Conservation (phyloP, 2,329 filamentous ascomycete species). For the Calonectria pseudoreteaudii region DNA sequence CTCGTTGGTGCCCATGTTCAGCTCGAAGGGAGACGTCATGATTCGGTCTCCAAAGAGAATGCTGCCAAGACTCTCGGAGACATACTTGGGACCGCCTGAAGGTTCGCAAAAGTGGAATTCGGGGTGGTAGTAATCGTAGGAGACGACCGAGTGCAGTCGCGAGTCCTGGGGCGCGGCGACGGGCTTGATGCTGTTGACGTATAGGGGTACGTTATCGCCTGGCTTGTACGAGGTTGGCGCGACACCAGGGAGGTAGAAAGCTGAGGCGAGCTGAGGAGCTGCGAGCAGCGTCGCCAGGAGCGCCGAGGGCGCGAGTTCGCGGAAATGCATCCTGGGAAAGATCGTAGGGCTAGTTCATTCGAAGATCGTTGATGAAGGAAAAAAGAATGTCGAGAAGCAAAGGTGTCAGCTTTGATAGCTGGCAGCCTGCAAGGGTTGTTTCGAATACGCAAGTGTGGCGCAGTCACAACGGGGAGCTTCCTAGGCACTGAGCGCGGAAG, state of each 20-base stretch:
- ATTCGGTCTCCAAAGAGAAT: slow-evolving; percentile 98
- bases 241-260: slow-evolving; percentile 97
- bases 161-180: slow-evolving; percentile 81
- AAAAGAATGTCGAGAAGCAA: slow-evolving; percentile 31
- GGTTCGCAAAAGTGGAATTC: slow-evolving; percentile 91
- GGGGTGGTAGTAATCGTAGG: slow-evolving; percentile 95
- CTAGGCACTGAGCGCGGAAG: slow-evolving; percentile 9
- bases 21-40: slow-evolving; percentile 92
- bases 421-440: slow-evolving; percentile 20
- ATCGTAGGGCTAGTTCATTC: slow-evolving; percentile 42
- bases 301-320: slow-evolving; percentile 60
- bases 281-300: slow-evolving; percentile 63
- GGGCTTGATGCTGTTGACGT: slow-evolving; percentile 93
- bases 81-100: slow-evolving; percentile 78
- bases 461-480: slow-evolving; percentile 5
- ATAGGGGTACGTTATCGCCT: slow-evolving; percentile 84
- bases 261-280: slow-evolving; percentile 68
- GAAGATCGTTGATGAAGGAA: slow-evolving; percentile 24
- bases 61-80: slow-evolving; percentile 87
- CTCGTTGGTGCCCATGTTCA: slow-evolving; percentile 89
- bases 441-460: slow-evolving; percentile 39
- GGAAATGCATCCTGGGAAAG: slow-evolving; percentile 57
- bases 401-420: slow-evolving; percentile 22
- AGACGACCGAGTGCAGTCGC: slow-evolving; percentile 89
- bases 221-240: slow-evolving; percentile 91